Conservation (phyloP, 495 filamentous ascomycete genomes). For the Penicillium steckii region DNA sequence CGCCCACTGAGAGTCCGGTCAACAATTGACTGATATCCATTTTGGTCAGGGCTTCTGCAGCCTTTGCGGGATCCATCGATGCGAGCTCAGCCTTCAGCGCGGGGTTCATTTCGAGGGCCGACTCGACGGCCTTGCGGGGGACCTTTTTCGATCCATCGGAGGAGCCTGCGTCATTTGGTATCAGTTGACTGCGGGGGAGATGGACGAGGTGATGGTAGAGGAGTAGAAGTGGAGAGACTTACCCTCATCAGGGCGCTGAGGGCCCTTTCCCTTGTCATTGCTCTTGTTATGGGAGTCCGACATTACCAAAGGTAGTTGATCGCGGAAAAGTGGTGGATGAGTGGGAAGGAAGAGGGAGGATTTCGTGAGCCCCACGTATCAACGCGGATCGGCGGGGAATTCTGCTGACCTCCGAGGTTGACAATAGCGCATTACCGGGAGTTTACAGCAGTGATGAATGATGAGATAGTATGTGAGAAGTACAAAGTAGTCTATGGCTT, state of each 20-base stretch:
- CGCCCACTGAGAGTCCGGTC: conserved; percentile 70
- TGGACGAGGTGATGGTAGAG: background rate
- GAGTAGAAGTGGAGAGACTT: background rate
- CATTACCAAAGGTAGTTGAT: conserved; percentile 26
- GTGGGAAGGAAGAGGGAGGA: conserved; percentile 20
- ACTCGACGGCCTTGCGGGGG: conserved; percentile 41
- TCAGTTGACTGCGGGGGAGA: background rate
- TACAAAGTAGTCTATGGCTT: no score
- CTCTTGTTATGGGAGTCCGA: conserved; percentile 42
- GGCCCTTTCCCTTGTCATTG: conserved; percentile 46
- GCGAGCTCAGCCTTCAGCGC: conserved; percentile 49
- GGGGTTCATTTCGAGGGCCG: conserved; percentile 49
- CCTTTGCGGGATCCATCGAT: conserved; percentile 42
- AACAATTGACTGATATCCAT: conserved; percentile 76
- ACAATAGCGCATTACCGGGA: no score
- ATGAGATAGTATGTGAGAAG: no score
- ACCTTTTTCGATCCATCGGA: conserved; percentile 38
- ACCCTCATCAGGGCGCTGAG: conserved; percentile 19
- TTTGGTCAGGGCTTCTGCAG: conserved; percentile 64
- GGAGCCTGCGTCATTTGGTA: conserved; percentile 18
- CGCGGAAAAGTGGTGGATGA: no score
- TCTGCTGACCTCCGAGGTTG: background rate
- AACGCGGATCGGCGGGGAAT: conserved; percentile 23
- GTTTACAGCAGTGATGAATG: no score
- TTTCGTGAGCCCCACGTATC: conserved; percentile 36